A percentile compares a stretch with the other conserved stretches of the same genome.
These are phyloP conservation scores for Ceratonia siliqua DNA, from an alignment of 306 rosid genomes.

Conservation along the genomic window DNA sequence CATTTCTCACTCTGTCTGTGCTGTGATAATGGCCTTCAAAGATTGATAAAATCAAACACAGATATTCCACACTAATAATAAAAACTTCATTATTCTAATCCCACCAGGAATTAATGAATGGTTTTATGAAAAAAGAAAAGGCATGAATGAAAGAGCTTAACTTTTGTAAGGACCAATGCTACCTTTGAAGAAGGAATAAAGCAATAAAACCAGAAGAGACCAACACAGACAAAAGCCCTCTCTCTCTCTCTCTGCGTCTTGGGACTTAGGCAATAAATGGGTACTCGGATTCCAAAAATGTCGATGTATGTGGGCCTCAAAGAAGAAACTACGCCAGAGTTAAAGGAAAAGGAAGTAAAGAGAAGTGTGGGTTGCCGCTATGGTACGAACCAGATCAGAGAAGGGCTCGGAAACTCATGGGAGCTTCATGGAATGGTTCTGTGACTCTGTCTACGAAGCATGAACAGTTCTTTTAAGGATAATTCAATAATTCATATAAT, in stretches of 20 bases:
- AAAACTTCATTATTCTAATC: conserved; percentile 34
- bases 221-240: conserved; percentile 38
- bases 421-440: conserved; percentile 35
- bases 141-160: conserved; percentile 43
- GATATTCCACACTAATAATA: conserved; percentile 36
- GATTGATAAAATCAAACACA: conserved; percentile 16
- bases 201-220: conserved; percentile 39
- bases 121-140: conserved; percentile 30
- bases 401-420: conserved; percentile 66
- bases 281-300: conserved; percentile 46
- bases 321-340: conserved; percentile 37
- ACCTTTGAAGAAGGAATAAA: conserved; percentile 62
- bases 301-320: conserved; percentile 45
- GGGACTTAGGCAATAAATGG: conserved; percentile 49
- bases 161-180: conserved; percentile 67
- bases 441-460: conserved; percentile 13
- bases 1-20: conserved; percentile 12
- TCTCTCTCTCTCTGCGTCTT: conserved; percentile 33
- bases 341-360: conserved; percentile 39
- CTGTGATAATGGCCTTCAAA: conserved; percentile 19
- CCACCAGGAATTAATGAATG: conserved; percentile 34
- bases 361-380: conserved; percentile 18
- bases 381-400: conserved; percentile 43
- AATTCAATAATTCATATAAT: too few relatives aligned
- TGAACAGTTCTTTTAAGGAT: conserved; percentile 12